These are phyloP conservation scores for Albatrellus ellisii DNA, from an alignment of 768 basidiomycete genomes.

Conservation along the genomic window DNA sequence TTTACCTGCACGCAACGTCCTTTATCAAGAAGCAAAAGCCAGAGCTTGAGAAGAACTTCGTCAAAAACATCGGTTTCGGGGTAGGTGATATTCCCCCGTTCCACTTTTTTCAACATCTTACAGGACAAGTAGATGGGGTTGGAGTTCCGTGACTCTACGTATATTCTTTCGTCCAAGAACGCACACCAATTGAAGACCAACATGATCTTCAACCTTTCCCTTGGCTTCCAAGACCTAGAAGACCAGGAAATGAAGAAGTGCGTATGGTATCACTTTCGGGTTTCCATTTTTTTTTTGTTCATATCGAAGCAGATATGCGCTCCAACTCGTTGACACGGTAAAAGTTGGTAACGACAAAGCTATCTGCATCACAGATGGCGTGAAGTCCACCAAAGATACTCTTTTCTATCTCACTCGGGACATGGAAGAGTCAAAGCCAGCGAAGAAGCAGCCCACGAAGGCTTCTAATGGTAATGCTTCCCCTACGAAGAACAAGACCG, in stretches of 20 bases:
- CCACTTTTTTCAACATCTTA: background rate
- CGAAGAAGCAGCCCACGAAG: slow-evolving; percentile 42
- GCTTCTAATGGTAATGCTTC: slow-evolving; percentile 42
- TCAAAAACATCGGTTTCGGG: slow-evolving; percentile 84
- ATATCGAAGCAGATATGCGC: slow-evolving; percentile 51
- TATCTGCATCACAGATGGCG: slow-evolving; percentile 68
- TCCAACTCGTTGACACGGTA: slow-evolving; percentile 84
- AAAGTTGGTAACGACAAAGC: slow-evolving; percentile 56
- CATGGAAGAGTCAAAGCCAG: slow-evolving; percentile 41
- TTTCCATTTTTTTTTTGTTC: background rate
- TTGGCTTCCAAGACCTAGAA: slow-evolving; percentile 76
- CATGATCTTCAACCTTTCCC: slow-evolving; percentile 76
- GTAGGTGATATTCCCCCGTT: slow-evolving; percentile 30
- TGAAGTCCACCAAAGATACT: slow-evolving; percentile 74
- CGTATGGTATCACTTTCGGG: background rate
- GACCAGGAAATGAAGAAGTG: slow-evolving; percentile 74
- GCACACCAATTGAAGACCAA: slow-evolving; percentile 51
- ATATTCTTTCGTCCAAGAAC: slow-evolving; percentile 76
- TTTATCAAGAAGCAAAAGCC: slow-evolving; percentile 69
- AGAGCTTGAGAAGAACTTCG: slow-evolving; percentile 71
- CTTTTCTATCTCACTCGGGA: slow-evolving; percentile 68
- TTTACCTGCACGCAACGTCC: slow-evolving; percentile 64
- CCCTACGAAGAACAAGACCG: slow-evolving; percentile 59
- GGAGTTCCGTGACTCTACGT: slow-evolving; percentile 86
- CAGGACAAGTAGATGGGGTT: slow-evolving; percentile 71